Evolutionary conservation across 768 basidiomycete genomes (phyloP).

Genomic region (Antrodiella citrinella): DNA sequence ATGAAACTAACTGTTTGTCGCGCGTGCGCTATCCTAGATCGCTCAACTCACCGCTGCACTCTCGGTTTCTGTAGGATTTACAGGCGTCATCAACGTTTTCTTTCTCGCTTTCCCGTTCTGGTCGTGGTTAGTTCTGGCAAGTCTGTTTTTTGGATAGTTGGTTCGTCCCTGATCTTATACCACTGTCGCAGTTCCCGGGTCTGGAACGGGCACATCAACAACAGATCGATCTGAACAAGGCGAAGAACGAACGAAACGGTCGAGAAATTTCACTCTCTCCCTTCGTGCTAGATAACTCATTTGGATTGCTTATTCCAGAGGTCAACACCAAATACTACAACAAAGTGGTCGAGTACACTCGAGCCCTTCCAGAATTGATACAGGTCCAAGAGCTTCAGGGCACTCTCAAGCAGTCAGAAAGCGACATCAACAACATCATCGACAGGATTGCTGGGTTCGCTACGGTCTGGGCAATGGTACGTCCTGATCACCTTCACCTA

Average conservation of each 20-base stretch:
- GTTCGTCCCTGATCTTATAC: no score
- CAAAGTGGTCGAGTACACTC: neutral
- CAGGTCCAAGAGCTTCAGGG: neutral
- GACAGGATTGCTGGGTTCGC: neutral
- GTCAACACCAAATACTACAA: neutral
- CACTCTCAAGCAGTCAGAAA: neutral
- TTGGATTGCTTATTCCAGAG: no score
- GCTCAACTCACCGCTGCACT: neutral
- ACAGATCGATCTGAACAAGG: no score
- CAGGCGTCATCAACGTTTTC: neutral
- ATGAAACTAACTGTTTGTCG: neutral
- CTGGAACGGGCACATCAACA: no score
- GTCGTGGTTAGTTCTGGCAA: no score
- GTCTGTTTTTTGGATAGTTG: no score
- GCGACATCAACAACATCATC: neutral
- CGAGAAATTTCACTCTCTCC: no score
- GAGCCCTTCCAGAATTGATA: neutral
- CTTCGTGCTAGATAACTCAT: no score
- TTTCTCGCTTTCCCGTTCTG: neutral
- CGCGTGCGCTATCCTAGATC: no score
- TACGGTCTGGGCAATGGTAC: neutral
- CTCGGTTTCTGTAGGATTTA: neutral
- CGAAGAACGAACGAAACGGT: no score
- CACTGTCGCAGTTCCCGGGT: no score
- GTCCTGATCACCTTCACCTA: neutral